Base-by-base conservation (phyloP, 257 asterid genomes). In the Orobanche coerulescens region DNA sequence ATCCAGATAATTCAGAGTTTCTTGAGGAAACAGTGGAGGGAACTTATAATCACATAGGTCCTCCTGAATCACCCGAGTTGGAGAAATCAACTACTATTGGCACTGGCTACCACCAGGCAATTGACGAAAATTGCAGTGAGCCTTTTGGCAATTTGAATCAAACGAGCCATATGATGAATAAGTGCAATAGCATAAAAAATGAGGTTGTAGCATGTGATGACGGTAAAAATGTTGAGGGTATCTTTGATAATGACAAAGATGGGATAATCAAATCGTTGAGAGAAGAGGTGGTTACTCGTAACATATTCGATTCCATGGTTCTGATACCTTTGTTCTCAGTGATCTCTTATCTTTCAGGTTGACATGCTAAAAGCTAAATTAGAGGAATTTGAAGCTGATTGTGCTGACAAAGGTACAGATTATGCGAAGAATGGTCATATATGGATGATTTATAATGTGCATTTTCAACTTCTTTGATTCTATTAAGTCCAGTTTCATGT, bases 231-330 rank as follows among this genome's bases (percentile, higher is more conserved):
- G 79, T 64, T 6, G 68, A 69, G 64, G 83, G 71, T 66, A 25
- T 62, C 15, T 24, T 70, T 66, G 77, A 73, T 44, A 23, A 68
- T 44, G 76, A 78, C 34, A 80, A 77, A 46, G 89, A 79, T 26
- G 76, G 71, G 64, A 69, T 63, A 50, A 71, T 92, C 60, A 70
- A 69, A 62, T 73, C 75, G 26, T 73, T 86, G 73, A 70, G 51
- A 67, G 79, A 81, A 76, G 97, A 92, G 98, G 98, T 92, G 47
- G 55, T 62, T 62, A 61, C 26, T 46, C 39, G 40, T 33, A 40
- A 37, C 56, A 65, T 48, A 14, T 52, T 11, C 58, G 15, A 39
- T 58, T 60, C 48, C 56, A 24, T 12, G 43, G 16, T 60, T 16
- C 43, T 54, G 36, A 26, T 71, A 23, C 51, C 24, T 67, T 42